Evolutionary conservation across 495 filamentous ascomycete genomes (phyloP).

Genomic region (Neurospora terricola): DNA sequence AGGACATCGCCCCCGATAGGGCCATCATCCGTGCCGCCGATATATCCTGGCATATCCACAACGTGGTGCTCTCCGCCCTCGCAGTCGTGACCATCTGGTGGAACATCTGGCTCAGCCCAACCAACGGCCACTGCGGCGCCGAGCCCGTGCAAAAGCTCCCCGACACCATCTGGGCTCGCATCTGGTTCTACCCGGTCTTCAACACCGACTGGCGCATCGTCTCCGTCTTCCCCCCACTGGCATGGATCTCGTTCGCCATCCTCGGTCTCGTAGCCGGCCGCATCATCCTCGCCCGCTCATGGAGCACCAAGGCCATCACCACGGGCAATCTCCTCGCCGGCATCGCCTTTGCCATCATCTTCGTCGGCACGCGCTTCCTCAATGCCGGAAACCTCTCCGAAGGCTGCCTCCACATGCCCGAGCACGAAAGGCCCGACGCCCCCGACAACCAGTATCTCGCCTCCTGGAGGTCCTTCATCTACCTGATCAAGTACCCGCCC

Average conservation of each 20-base stretch:
- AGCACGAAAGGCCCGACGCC: conserved; percentile 8
- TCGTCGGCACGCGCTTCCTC: conserved; percentile 17
- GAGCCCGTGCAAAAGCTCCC: conserved; percentile 3
- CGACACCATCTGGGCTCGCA: conserved; percentile 4
- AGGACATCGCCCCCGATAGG: conserved; percentile 11
- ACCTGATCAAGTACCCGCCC: conserved; percentile 28
- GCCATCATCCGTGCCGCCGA: conserved; percentile 16
- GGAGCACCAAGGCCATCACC: conserved; percentile 13
- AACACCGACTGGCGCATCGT: conserved; percentile 1
- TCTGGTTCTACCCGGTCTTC: conserved; percentile 19
- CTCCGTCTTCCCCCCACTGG: conserved; percentile 24
- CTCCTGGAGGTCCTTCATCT: conserved; percentile 22
- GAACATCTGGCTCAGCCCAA: conserved; percentile 25
- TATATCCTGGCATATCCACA: conserved; percentile 24
- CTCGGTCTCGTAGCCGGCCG: conserved; percentile 27
- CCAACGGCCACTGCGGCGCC: conserved; percentile 16
- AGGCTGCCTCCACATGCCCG: conserved; percentile 22
- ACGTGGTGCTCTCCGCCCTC: conserved; percentile 12
- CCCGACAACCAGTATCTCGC: conserved; percentile 20
- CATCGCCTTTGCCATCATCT: conserved; percentile 10
- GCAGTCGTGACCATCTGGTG: conserved; percentile 22
- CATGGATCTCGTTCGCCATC: conserved; percentile 26
- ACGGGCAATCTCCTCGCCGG: conserved; percentile 13
- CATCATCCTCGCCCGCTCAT: conserved; percentile 18
- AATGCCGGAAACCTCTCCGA: conserved; percentile 25